phyloP scores from a whole-genome alignment of 208 protist genomes.

The Trypanosoma cruzi region DNA sequence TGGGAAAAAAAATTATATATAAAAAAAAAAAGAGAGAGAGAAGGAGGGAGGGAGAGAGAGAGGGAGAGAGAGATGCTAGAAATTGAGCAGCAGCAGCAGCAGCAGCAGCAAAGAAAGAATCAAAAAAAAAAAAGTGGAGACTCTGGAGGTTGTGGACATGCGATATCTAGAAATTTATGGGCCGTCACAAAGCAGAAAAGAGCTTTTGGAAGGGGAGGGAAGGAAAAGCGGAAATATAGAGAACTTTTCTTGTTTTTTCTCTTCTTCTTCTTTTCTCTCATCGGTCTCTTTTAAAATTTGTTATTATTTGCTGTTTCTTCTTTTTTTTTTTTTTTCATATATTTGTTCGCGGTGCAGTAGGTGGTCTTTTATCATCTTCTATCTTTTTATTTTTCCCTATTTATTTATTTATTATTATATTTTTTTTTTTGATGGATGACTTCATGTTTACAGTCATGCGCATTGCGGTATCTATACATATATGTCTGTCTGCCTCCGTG shows the following conservation, averaged over 20 bases:
- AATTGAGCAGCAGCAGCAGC: no score
- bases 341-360: neutral
- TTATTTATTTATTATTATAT: constrained; percentile 8
- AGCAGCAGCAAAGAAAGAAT: neutral
- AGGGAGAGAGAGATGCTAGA: neutral
- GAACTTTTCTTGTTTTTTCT: constrained; percentile 2
- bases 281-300: neutral
- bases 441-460: neutral
- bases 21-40: neutral
- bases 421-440: no score
- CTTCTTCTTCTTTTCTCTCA: constrained; percentile 1
- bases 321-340: constrained; percentile 21
- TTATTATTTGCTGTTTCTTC: constrained; percentile 4
- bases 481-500: neutral
- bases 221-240: neutral
- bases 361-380: neutral
- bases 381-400: neutral
- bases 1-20: constrained; percentile 4
- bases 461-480: neutral
- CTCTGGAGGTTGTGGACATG: neutral
- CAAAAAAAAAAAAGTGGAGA: neutral
- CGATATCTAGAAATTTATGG: neutral
- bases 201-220: neutral
- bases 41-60: constrained; percentile 3
- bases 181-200: neutral